Evolutionary conservation across 176 grass and related monocot genomes (phyloP), one percentile per base, ranked within the genome.

Genomic region (Elaeis guineensis): DNA sequence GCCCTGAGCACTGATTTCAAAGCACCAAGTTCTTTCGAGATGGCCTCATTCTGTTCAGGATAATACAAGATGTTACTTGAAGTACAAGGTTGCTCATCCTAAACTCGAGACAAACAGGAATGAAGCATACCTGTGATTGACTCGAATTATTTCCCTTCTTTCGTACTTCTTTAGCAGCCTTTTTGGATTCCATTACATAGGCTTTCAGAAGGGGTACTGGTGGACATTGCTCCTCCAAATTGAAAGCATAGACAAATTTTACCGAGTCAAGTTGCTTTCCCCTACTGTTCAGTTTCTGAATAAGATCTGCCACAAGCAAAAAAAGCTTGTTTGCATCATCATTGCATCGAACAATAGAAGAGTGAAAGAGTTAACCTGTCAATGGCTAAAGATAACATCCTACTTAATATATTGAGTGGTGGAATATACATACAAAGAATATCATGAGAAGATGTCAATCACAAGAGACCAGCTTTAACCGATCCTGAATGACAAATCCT

Each of bases 221-320:
- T 44, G 78, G 69, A 66, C 69, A 86, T 53, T 78, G 77, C 19
- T 77, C 55, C 15, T 48, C 44, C 54, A 86, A 58, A 39, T 77
- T 61, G 63, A 81, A 67, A 77, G 5, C 39, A 48, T 81, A 23
- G 2, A 50, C 56, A 15, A 86, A 55, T 60, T 30, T 56, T 35
- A 81, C 23, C 50, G 22, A 69, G 6, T 69, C 52, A 0, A 81
- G 50, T 2, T 81, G 50, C 39, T 58, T 51, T n/a, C 69, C 78
- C 67, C 77, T 77, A 72, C 50, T 26, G 57, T 77, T 74, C 73
- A 86, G 22, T 64, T 86, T 73, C 44, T 77, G 58, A 70, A 86
- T 81, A 65, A 86, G 59, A 49, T 81, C 83, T 79, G 57, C 67
- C 78, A 62, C 61, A 67, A 63, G 25, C 66, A 19, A 63, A 16